These are phyloP conservation scores for Auriculariales sp. DNA, from an alignment of 768 basidiomycete species.

Conservation along the genomic window DNA sequence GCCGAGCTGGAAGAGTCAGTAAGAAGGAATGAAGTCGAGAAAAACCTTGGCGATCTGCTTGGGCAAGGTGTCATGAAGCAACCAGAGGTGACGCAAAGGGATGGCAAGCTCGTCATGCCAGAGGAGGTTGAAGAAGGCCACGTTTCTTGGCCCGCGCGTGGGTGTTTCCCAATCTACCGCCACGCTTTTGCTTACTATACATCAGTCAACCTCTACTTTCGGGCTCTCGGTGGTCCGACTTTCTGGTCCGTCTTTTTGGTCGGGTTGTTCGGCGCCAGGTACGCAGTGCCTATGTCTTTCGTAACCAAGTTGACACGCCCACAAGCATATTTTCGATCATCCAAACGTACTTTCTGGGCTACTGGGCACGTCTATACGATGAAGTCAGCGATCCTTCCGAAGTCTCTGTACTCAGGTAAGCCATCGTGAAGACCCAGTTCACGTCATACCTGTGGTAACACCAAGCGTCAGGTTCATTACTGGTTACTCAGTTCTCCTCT, in stretches of 20 bases:
- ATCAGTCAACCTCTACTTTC: constrained; percentile 23
- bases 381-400: constrained; percentile 12
- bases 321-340: constrained; percentile 4
- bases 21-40: no score
- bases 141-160: constrained; percentile 33
- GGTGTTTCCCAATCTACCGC: constrained; percentile 6
- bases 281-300: background rate
- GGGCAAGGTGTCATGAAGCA: no score
- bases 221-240: constrained; percentile 12
- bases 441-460: no score
- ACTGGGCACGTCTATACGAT: constrained; percentile 4
- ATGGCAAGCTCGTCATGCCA: constrained; percentile 44
- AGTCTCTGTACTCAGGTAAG: constrained; percentile 21
- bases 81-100: constrained; percentile 10
- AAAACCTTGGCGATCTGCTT: no score
- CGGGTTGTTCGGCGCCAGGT: constrained; percentile 1
- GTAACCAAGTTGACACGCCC: constrained; percentile 4
- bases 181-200: no score
- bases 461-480: background rate
- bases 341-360: constrained; percentile 1
- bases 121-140: constrained; percentile 51
- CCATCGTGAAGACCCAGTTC: background rate
- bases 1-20: constrained; percentile 17
- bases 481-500: background rate
- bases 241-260: constrained; percentile 8